Base-by-base conservation (phyloP, 805 yeast species). In the Pichia manshurica region DNA sequence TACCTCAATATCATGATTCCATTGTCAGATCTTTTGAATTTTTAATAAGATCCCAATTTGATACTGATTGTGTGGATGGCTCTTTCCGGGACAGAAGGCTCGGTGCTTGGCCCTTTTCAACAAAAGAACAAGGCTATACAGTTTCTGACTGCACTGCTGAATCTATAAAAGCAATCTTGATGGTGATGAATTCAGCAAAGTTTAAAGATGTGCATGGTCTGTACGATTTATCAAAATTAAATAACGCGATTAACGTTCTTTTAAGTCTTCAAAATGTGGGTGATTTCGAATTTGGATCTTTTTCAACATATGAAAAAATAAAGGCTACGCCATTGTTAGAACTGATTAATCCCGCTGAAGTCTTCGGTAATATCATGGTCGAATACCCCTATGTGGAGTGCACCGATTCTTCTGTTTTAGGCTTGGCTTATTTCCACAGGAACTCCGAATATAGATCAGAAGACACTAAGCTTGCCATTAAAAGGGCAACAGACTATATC, bases 311-410 rank as follows among this genome's bases (percentile, higher is more conserved):
- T 65, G 99, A 93, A 61, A 74, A 71, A 45, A 91, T 87, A 52
- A 82, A 89, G 55, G 89, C 96, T 0, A 79, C 96, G 0, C 79
- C 88, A 13, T 50, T 79, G 34, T 60, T 93, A 50, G 99, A 93
- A 62, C 58, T 66, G 45, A 68, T 93, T 49, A 91, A 91, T 56
- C 98, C 99, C 0, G 99, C 99, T 1, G 99, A 93, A 63, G 99
- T 93, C 0, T 93, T 93, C 67, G 96, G 96, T 49, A 90, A 93
- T 57, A 93, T 93, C 50, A 93, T 93, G 99, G 95, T 93, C 22
- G 99, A 93, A 65, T 93, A 87, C 63, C 98, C 99, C 0, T 93
- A 93, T 61, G 97, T 95, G 19, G 99, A 93, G 65, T 93, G 99
- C 64, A 89, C 98, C 0, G 99, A 95, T 66, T 90, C 98, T 0